phyloP scores from a whole-genome alignment of 768 basidiomycete species.

The Termitomyces sp. region DNA sequence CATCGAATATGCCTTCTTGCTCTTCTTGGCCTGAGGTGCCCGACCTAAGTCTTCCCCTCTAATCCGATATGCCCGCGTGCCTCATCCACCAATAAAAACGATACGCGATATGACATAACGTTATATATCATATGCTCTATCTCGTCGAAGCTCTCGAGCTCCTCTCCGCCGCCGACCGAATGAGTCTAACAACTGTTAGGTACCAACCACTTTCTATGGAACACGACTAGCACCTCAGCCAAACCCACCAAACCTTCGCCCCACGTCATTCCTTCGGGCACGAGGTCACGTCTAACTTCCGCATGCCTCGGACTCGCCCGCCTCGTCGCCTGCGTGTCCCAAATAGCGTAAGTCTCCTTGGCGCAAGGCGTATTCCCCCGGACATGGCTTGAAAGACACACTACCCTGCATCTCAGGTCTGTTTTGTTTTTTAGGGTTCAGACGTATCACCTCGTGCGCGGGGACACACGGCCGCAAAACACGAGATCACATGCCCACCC shows the following conservation, averaged over 20 bases:
- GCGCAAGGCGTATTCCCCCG: too few species aligned
- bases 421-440: too few species aligned
- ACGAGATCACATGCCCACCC: too few species aligned
- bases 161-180: neutral
- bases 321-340: neutral
- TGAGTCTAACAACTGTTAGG: neutral
- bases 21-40: neutral
- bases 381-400: too few species aligned
- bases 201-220: neutral
- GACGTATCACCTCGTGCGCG: too few species aligned
- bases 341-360: neutral
- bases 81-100: too few species aligned
- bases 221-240: neutral
- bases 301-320: slow-evolving; percentile 2
- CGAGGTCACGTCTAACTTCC: neutral
- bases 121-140: neutral
- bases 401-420: too few species aligned
- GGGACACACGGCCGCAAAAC: too few species aligned
- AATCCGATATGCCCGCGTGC: neutral
- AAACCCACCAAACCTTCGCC: too few species aligned
- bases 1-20: too few species aligned
- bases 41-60: neutral
- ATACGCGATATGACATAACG: neutral
- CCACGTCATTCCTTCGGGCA: neutral
- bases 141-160: neutral